Percentiles rank a stretch among this genome's conserved stretches.
Evolutionary conservation across 78 protist species (phyloP).

Genomic region (Speleostelium caveatum): DNA sequence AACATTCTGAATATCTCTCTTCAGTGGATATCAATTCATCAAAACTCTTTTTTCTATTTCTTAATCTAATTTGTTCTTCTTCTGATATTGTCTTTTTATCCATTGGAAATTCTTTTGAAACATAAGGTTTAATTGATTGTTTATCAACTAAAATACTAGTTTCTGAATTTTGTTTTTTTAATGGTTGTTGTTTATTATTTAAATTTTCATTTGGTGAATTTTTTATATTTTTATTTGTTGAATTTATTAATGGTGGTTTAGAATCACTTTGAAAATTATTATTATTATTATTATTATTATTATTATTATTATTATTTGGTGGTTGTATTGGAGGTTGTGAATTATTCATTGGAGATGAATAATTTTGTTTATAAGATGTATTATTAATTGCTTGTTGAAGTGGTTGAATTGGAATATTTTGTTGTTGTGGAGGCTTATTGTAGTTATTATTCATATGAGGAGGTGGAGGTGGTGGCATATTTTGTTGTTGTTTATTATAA

Average conservation of each 20-base stretch:
- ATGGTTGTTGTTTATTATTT: neutral
- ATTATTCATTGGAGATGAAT: neutral
- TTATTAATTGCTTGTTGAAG: neutral
- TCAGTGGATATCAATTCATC: constrained; percentile 64
- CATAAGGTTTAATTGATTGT: neutral
- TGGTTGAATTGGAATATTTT: too few relatives aligned
- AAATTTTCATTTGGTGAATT: too few relatives aligned
- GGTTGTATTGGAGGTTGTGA: neutral
- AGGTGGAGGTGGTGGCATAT: too few relatives aligned
- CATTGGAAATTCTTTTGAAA: neutral
- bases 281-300: too few relatives aligned
- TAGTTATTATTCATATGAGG: too few relatives aligned
- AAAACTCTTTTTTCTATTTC: constrained; percentile 28
- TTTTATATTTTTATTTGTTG: too few relatives aligned
- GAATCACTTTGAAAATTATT: neutral
- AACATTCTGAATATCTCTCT: constrained; percentile 53
- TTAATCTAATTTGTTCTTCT: neutral
- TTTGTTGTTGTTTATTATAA: too few relatives aligned
- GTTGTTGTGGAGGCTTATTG: too few relatives aligned
- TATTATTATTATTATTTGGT: neutral
- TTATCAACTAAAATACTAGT: neutral
- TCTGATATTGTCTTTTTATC: neutral
- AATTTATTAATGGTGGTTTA: too few relatives aligned
- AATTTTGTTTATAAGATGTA: neutral
- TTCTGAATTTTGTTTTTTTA: neutral